Conservation (phyloP, 1,139 yeast genomes). For the Suhomyces atakaporum region DNA sequence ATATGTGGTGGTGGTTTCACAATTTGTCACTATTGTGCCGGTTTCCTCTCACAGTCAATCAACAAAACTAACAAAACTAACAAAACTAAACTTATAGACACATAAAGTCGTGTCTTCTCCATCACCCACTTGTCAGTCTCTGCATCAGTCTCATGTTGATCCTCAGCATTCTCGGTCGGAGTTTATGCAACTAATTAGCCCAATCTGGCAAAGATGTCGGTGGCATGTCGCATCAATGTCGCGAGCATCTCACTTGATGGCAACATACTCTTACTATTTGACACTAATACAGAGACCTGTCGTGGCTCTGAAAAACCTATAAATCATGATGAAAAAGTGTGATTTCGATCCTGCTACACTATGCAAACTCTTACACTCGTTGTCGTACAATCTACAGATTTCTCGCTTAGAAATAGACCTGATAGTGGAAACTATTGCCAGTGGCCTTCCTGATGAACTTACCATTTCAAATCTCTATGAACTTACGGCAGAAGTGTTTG, state of each 20-base stretch:
- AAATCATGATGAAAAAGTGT: neutral
- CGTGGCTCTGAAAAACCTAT: neutral
- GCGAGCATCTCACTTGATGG: neutral
- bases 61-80: too few relatives aligned
- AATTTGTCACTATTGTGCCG: too few relatives aligned
- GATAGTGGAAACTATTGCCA: conserved; percentile 23
- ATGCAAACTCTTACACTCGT: conserved; percentile 16
- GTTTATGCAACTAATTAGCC: too few relatives aligned
- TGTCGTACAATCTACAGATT: conserved; percentile 22
- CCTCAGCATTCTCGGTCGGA: too few relatives aligned
- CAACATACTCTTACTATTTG: neutral
- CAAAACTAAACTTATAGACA: too few relatives aligned
- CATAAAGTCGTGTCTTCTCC: too few relatives aligned
- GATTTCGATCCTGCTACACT: conserved; percentile 19
- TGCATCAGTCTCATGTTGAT: too few relatives aligned
- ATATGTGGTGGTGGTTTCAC: too few relatives aligned
- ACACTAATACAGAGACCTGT: neutral
- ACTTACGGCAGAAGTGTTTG: conserved; percentile 46
- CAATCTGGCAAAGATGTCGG: too few relatives aligned
- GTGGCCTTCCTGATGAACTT: conserved; percentile 38
- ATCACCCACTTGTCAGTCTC: too few relatives aligned
- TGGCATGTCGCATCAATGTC: neutral
- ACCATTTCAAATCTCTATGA: conserved; percentile 35
- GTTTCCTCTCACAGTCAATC: too few relatives aligned
- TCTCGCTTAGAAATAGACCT: conserved; percentile 24